These are phyloP conservation scores for Sporopachydermia lactativora DNA, from an alignment of 805 yeast species.

Conservation along the genomic window DNA sequence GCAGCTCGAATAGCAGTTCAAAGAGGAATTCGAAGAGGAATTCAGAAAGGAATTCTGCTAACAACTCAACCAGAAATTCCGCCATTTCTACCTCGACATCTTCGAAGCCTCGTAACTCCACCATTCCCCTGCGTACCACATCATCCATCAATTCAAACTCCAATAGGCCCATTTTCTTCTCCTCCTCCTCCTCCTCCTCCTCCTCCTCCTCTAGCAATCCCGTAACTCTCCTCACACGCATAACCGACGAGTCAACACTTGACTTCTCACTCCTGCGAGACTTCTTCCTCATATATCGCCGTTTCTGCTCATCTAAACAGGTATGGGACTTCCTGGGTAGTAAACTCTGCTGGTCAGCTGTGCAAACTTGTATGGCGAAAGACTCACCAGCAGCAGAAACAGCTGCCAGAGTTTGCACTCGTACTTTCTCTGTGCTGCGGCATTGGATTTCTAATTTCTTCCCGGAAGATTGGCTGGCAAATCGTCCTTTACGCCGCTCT, in stretches of 20 bases:
- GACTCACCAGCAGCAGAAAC: neutral
- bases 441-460: conserved; percentile 88
- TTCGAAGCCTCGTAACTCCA: too few species aligned
- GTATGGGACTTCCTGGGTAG: neutral
- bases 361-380: neutral
- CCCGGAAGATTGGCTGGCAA: conserved; percentile 62
- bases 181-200: too few species aligned
- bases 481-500: conserved; percentile 30
- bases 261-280: conserved; percentile 74
- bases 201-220: too few species aligned
- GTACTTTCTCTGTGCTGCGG: conserved; percentile 77
- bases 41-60: too few species aligned
- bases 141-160: too few species aligned
- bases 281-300: conserved; percentile 73
- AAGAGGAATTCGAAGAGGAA: too few species aligned
- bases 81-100: neutral
- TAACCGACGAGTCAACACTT: conserved; percentile 59
- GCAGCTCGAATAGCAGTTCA: too few species aligned
- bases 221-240: conserved; percentile 39
- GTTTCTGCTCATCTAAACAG: conserved; percentile 37
- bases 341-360: neutral
- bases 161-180: too few species aligned
- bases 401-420: conserved; percentile 34
- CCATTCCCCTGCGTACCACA: too few species aligned
- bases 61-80: too few species aligned